Percentiles rank a stretch among this genome's conserved stretches.
Conservation (phyloP, 2,329 filamentous ascomycete genomes). For the Cladorrhinum sp. region DNA sequence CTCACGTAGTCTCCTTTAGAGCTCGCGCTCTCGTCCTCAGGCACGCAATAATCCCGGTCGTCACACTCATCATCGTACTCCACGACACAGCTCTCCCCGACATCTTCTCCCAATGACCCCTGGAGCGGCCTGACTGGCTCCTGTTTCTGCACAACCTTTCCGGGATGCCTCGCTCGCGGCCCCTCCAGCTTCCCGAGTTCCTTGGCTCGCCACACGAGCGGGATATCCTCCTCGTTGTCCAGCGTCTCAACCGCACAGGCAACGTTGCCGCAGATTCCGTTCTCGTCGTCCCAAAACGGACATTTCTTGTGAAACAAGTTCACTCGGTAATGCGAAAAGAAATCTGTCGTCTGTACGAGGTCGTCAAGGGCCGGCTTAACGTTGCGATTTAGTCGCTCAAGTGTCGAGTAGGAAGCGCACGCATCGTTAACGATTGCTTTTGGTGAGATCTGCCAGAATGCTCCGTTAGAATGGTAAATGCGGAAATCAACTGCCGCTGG, state of each 20-base stretch:
- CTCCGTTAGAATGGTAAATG: conserved; percentile 40
- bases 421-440: conserved; percentile 88
- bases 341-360: conserved; percentile 85
- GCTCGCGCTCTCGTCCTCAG: conserved; percentile 83
- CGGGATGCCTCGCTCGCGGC: conserved; percentile 85
- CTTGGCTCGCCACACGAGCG: conserved; percentile 83
- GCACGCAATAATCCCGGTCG: conserved; percentile 93
- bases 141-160: conserved; percentile 68
- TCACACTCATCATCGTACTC: conserved; percentile 98
- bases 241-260: conserved; percentile 94
- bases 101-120: conserved; percentile 77
- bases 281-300: conserved; percentile 92
- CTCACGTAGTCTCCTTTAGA: conserved; percentile 96
- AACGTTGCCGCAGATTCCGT: conserved; percentile 94
- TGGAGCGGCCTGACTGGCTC: conserved; percentile 71
- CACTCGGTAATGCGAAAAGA: conserved; percentile 95
- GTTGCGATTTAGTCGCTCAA: conserved; percentile 77
- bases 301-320: conserved; percentile 94
- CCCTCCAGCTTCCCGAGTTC: conserved; percentile 91
- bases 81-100: conserved; percentile 93
- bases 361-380: conserved; percentile 75
- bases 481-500: conserved; percentile 16
- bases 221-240: conserved; percentile 93
- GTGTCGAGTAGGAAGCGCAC: conserved; percentile 87
- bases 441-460: conserved; percentile 62